Conservation (phyloP, 1,139 yeast species). For the Diutina pseudorugosa region DNA sequence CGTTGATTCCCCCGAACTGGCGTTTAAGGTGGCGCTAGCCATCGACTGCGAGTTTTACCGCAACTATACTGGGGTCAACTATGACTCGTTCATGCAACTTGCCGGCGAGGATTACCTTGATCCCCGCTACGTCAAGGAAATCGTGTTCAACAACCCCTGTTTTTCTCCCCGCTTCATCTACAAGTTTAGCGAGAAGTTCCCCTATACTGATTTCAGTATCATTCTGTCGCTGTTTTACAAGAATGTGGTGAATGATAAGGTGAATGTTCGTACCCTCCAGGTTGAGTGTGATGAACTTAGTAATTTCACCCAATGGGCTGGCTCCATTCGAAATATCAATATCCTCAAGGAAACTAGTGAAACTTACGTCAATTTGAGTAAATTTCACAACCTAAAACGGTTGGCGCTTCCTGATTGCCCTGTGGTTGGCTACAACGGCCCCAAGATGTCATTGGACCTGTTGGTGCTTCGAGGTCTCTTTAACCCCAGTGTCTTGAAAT, state of each 20-base stretch:
- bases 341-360: neutral
- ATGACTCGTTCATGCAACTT: constrained; percentile 2
- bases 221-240: constrained; percentile 1
- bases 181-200: constrained; percentile 3
- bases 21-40: neutral
- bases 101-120: constrained; percentile 1
- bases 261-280: constrained; percentile 1
- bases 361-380: neutral
- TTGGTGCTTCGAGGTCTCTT: neutral
- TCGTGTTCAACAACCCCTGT: constrained; percentile 4
- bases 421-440: neutral
- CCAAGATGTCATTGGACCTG: neutral
- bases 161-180: constrained; percentile 3
- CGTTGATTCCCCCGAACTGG: constrained; percentile 1
- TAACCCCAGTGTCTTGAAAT: neutral
- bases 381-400: neutral
- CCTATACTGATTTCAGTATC: neutral
- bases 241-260: constrained; percentile 3
- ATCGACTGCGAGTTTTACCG: constrained; percentile 3
- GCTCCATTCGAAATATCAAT: constrained; percentile 3
- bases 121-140: constrained; percentile 2
- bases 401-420: constrained; percentile 3
- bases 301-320: constrained; percentile 4
- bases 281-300: constrained; percentile 3
- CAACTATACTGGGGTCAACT: constrained; percentile 2